Evolutionary conservation across 805 yeast genomes (phyloP), one percentile per base, ranked within the genome.

Genomic region (Starmerella bombi): DNA sequence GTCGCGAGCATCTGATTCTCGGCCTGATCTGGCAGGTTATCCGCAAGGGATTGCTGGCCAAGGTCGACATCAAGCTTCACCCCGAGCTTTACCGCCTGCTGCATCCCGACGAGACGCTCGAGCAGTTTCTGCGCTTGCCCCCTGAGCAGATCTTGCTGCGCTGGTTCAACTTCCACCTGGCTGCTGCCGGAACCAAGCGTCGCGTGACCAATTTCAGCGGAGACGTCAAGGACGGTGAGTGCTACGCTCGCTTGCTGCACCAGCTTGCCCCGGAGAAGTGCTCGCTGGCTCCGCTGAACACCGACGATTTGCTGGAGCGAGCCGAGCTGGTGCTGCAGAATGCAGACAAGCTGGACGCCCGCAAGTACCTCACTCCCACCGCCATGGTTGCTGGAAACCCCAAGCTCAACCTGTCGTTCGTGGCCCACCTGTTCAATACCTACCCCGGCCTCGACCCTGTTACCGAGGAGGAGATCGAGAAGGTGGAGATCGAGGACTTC

Each of bases 11-110:
- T 62, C 71, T 91, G 60, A 83, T 91, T 46, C 66, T 91, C 50
- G 98, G 98, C 48, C 72, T 91, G 45, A 88, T 91, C 53, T 91
- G 98, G 98, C 98, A 91, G 67, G 82, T 91, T 55, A 91, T 91
- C 53, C 79, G 98, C 65, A 79, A 95, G 63, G 98, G 98, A 35
- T 68, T 91, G 58, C 75, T 91, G 52, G 74, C 88, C 51, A 91
- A 91, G 64, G 91, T 91, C 59, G 98, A 91, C 62, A 91, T 91
- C 61, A 86, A 88, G 63, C 68, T 78, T 48, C 98, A 91, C 57
- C 98, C 98, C 4, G 98, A 91, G 62, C 72, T 91, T 58, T 91
- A 91, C 64, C 80, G 98, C 54, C 66, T 91, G 48, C 69, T 91
- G 49, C 95, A 86, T 58, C 96, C 88, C 30, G 97, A 88, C 60